Conservation (phyloP, 2,329 filamentous ascomycete genomes). For the Colletotrichum sp. region DNA sequence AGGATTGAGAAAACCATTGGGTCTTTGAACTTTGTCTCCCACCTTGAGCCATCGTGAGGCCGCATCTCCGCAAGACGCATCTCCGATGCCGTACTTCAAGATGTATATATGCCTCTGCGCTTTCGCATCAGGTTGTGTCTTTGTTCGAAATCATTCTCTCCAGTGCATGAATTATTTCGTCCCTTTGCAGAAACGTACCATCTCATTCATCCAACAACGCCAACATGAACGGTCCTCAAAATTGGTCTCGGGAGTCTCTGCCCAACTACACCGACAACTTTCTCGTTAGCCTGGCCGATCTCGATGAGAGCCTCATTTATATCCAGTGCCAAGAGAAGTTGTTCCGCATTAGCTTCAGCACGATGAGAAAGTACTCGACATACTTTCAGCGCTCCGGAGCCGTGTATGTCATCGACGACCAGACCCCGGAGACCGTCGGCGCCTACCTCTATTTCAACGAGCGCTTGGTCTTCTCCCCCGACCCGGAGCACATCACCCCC, state of each 20-base stretch:
- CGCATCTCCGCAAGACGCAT: background rate
- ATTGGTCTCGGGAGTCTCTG: background rate
- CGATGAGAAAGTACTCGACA: background rate
- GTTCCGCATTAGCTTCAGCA: background rate
- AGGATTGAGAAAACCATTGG: too few relatives aligned
- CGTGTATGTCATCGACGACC: background rate
- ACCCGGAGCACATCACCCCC: background rate
- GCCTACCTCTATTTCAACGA: background rate
- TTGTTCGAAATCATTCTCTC: background rate
- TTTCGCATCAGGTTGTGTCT: background rate
- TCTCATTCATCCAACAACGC: background rate
- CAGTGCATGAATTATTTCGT: background rate
- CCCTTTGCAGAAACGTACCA: background rate
- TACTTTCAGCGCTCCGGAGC: background rate
- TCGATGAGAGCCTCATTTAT: rapidly evolving
- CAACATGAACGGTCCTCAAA: background rate
- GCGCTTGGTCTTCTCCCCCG: background rate
- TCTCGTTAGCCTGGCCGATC: background rate
- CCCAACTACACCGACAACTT: background rate
- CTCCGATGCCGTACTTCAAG: background rate
- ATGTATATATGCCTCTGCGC: background rate
- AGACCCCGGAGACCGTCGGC: background rate
- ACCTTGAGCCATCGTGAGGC: too few relatives aligned
- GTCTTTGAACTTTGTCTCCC: too few relatives aligned
- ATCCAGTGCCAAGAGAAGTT: background rate